Conservation (phyloP, 2,329 filamentous ascomycete genomes). For the Chaetothyriales sp. region DNA sequence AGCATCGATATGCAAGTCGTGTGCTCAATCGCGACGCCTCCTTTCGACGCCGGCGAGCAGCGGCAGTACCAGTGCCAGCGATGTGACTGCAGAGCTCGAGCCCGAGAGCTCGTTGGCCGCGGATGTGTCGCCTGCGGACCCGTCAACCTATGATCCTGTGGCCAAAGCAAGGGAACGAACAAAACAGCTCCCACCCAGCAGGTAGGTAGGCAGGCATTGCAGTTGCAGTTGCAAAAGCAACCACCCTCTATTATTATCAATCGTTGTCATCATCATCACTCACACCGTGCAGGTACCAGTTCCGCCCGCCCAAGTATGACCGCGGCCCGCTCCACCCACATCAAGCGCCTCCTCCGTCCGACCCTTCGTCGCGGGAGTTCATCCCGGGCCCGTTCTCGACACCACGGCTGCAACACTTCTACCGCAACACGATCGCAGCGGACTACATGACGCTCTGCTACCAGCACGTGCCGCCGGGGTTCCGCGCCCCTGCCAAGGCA, state of each 20-base stretch:
- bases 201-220: slow-evolving; percentile 19
- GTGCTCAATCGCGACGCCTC: slow-evolving; percentile 28
- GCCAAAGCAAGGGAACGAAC: slow-evolving; percentile 28
- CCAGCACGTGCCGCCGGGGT: slow-evolving; percentile 68
- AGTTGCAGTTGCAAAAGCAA: no score
- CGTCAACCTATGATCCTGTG: slow-evolving; percentile 33
- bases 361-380: slow-evolving; percentile 77
- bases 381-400: slow-evolving; percentile 80
- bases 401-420: slow-evolving; percentile 79
- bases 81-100: slow-evolving; percentile 5
- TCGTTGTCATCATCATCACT: background rate
- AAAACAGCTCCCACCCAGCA: slow-evolving; percentile 24
- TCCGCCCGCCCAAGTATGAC: slow-evolving; percentile 84
- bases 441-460: slow-evolving; percentile 86
- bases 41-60: slow-evolving; percentile 27
- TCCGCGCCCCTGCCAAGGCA: slow-evolving; percentile 39
- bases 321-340: slow-evolving; percentile 86
- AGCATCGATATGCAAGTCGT: slow-evolving; percentile 9
- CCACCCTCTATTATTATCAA: background rate
- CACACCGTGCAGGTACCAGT: slow-evolving; percentile 59
- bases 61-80: slow-evolving; percentile 11
- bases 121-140: background rate
- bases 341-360: slow-evolving; percentile 71
- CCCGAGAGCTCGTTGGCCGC: slow-evolving; percentile 1
- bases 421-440: slow-evolving; percentile 66